Evolutionary conservation across 257 asterid genomes (phyloP).

Genomic region (Cruciata laevipes): DNA sequence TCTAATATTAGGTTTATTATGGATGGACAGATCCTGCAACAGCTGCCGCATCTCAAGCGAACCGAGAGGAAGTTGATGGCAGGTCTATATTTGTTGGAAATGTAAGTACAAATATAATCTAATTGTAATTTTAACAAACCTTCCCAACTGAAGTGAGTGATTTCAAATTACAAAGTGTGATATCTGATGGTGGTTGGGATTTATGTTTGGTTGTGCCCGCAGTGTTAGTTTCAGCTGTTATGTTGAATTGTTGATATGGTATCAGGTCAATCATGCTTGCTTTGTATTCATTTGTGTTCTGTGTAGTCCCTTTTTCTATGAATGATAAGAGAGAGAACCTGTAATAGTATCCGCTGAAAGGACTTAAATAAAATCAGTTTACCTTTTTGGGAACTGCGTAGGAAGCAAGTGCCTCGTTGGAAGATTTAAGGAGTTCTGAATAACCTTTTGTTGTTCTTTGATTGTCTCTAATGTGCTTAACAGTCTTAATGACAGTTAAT

Average conservation of each 20-base stretch:
- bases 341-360: not conserved
- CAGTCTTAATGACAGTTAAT: too few relatives aligned
- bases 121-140: not conserved
- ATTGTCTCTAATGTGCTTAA: too few relatives aligned
- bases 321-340: not conserved
- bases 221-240: not conserved
- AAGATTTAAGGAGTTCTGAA: not conserved
- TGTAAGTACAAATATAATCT: slow-evolving; percentile 40
- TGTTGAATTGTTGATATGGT: not conserved
- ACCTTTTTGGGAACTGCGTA: not conserved
- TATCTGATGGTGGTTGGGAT: not conserved
- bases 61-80: slow-evolving; percentile 72
- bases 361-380: not conserved
- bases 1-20: slow-evolving; percentile 3
- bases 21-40: slow-evolving; percentile 59
- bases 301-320: not conserved
- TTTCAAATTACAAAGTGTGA: not conserved
- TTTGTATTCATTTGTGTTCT: too few relatives aligned
- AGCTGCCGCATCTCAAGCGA: slow-evolving; percentile 75
- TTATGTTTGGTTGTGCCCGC: not conserved
- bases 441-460: not conserved
- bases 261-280: too few relatives aligned
- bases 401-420: not conserved
- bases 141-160: not conserved
- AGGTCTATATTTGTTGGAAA: slow-evolving; percentile 92